Evolutionary conservation across 768 basidiomycete species (phyloP).

Genomic region (Hemileccinum rubropunctum): DNA sequence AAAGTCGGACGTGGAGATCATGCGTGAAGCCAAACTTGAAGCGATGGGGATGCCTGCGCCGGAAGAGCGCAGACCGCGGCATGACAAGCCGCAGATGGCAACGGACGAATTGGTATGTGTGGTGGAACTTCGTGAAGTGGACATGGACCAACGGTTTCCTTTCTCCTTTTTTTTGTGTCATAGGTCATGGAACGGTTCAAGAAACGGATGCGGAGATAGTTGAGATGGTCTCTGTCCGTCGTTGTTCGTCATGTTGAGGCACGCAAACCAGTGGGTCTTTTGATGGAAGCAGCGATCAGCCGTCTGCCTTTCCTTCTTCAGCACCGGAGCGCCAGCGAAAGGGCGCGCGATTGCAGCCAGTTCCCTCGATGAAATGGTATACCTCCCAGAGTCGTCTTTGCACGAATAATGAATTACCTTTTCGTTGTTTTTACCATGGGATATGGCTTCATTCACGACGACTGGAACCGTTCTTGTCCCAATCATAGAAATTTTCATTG

Average conservation of each 20-base stretch:
- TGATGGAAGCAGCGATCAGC: neutral
- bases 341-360: too few species aligned
- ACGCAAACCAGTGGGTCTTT: neutral
- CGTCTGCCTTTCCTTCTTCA: neutral
- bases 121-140: too few species aligned
- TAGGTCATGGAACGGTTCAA: conserved; percentile 97
- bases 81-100: conserved; percentile 72
- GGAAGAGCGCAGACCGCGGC: conserved; percentile 37
- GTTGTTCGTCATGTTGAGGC: too few species aligned
- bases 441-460: too few species aligned
- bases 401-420: too few species aligned
- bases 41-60: conserved; percentile 71
- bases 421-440: too few species aligned
- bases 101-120: conserved; percentile 83
- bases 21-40: conserved; percentile 84
- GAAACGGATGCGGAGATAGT: conserved; percentile 85
- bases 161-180: neutral
- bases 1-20: conserved; percentile 84
- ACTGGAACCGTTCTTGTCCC: too few species aligned
- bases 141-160: too few species aligned
- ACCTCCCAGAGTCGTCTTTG: too few species aligned
- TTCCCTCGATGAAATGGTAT: too few species aligned
- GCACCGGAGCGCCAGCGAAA: neutral
- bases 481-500: too few species aligned
- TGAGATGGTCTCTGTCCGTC: neutral